Conservation (phyloP, 2,329 filamentous ascomycete genomes). For the Microdochium bolleyi region DNA sequence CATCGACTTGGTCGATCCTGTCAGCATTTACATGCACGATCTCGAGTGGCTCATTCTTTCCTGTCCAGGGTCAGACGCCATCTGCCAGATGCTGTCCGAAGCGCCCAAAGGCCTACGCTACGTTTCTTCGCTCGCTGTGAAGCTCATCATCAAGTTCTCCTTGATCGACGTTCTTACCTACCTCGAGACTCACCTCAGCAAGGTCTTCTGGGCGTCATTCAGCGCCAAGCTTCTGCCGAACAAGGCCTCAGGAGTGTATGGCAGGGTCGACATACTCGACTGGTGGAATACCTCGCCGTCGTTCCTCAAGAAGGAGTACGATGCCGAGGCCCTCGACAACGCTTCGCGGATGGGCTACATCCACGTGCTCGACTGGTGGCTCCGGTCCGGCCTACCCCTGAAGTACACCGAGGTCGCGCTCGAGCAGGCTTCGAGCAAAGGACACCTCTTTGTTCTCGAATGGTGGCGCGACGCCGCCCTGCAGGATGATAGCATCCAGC, state of each 20-base stretch:
- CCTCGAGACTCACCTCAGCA: slow-evolving; percentile 53
- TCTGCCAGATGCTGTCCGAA: slow-evolving; percentile 65
- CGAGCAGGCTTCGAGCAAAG: slow-evolving; percentile 78
- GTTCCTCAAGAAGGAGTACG: slow-evolving; percentile 82
- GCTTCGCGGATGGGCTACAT: slow-evolving; percentile 82
- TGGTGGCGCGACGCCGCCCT: slow-evolving; percentile 79
- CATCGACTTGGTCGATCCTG: slow-evolving; percentile 41
- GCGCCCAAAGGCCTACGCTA: slow-evolving; percentile 63
- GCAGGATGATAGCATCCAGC: slow-evolving; percentile 47
- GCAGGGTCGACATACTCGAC: slow-evolving; percentile 74
- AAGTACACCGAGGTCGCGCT: slow-evolving; percentile 82
- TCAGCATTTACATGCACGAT: slow-evolving; percentile 66
- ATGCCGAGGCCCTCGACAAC: slow-evolving; percentile 75
- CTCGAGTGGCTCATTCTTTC: slow-evolving; percentile 82
- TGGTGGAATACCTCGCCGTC: slow-evolving; percentile 84
- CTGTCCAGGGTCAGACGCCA: slow-evolving; percentile 52
- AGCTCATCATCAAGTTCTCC: slow-evolving; percentile 86
- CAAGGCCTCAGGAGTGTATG: slow-evolving; percentile 82
- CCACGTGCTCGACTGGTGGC: slow-evolving; percentile 86
- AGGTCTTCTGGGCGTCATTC: slow-evolving; percentile 74
- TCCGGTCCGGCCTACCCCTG: slow-evolving; percentile 66
- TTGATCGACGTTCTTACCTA: slow-evolving; percentile 72
- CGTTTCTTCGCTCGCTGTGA: slow-evolving; percentile 74
- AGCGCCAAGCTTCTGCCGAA: slow-evolving; percentile 80
- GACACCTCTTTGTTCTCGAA: slow-evolving; percentile 77